phyloP scores from a whole-genome alignment of 2,329 filamentous ascomycete species.

The Colletotrichum spaethianum region DNA sequence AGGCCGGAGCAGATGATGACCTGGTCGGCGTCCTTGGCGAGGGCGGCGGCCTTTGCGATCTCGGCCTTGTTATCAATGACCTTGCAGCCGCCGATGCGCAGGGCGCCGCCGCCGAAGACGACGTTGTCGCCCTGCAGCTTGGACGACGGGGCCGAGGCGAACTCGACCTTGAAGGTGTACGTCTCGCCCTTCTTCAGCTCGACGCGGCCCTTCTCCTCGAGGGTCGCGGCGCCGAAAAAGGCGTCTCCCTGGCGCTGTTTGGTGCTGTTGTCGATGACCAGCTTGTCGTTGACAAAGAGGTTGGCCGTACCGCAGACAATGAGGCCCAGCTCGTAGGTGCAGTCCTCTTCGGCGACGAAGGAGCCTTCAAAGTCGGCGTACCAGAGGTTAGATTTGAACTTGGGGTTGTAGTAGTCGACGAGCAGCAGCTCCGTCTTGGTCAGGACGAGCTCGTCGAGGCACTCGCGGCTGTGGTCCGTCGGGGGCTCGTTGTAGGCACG shows the following conservation, averaged over 20 bases:
- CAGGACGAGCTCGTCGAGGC: slow-evolving; percentile 65
- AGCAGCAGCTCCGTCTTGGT: slow-evolving; percentile 65
- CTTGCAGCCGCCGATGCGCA: slow-evolving; percentile 74
- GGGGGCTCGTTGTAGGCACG: slow-evolving; percentile 74
- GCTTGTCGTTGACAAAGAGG: slow-evolving; percentile 72
- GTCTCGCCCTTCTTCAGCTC: slow-evolving; percentile 70
- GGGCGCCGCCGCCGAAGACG: slow-evolving; percentile 70
- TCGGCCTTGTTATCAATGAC: slow-evolving; percentile 70
- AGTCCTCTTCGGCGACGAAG: slow-evolving; percentile 72
- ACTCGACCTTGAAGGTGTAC: slow-evolving; percentile 73
- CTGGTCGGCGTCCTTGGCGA: slow-evolving; percentile 80
- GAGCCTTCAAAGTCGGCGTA: slow-evolving; percentile 74
- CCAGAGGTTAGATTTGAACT: slow-evolving; percentile 66
- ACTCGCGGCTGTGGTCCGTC: slow-evolving; percentile 59
- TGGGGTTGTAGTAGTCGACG: slow-evolving; percentile 66
- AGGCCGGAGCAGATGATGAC: slow-evolving; percentile 82
- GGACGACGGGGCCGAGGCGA: slow-evolving; percentile 71
- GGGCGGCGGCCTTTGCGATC: slow-evolving; percentile 75
- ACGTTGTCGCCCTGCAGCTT: slow-evolving; percentile 66
- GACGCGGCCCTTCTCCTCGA: slow-evolving; percentile 73
- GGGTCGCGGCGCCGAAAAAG: slow-evolving; percentile 76
- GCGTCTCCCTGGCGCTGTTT: slow-evolving; percentile 73
- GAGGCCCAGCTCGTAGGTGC: slow-evolving; percentile 75
- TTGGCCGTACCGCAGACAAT: slow-evolving; percentile 77
- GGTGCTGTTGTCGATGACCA: slow-evolving; percentile 77